Percentiles rank a stretch among this genome's conserved stretches.
These are phyloP conservation scores for Botryotinia narcissicola DNA, from an alignment of 2,329 filamentous ascomycete genomes.

Conservation along the genomic window DNA sequence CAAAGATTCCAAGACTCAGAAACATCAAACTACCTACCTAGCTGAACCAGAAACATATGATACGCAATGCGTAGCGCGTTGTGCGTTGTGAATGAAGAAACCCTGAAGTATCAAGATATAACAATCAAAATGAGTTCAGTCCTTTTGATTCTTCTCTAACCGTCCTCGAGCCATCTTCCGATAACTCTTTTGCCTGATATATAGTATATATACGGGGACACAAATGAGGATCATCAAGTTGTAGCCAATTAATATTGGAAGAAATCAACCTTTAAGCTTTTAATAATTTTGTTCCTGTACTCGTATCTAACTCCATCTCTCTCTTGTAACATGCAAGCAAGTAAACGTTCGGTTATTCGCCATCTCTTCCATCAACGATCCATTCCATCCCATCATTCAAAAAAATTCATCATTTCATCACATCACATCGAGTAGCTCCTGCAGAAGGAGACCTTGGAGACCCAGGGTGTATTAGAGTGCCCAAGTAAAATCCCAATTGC, in stretches of 20 bases:
- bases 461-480: background rate
- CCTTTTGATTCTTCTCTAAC: background rate
- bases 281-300: slow-evolving; percentile 1
- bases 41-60: background rate
- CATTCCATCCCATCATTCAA: background rate
- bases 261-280: slow-evolving; percentile 1
- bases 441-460: background rate
- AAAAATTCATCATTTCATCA: background rate
- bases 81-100: background rate
- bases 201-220: background rate
- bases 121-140: background rate
- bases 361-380: background rate
- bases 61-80: background rate
- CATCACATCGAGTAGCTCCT: background rate
- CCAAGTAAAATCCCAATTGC: background rate
- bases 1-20: background rate
- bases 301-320: slow-evolving; percentile 4
- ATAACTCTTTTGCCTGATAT: background rate
- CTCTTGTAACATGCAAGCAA: background rate
- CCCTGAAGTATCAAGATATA: background rate
- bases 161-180: background rate
- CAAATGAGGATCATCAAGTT: slow-evolving; percentile 13
- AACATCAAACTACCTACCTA: background rate
- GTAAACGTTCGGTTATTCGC: slow-evolving; percentile 1
- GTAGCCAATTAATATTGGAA: background rate